Evolutionary conservation across 345 rosid genomes (phyloP).

Genomic region (Psidium friedrichsthalianum): DNA sequence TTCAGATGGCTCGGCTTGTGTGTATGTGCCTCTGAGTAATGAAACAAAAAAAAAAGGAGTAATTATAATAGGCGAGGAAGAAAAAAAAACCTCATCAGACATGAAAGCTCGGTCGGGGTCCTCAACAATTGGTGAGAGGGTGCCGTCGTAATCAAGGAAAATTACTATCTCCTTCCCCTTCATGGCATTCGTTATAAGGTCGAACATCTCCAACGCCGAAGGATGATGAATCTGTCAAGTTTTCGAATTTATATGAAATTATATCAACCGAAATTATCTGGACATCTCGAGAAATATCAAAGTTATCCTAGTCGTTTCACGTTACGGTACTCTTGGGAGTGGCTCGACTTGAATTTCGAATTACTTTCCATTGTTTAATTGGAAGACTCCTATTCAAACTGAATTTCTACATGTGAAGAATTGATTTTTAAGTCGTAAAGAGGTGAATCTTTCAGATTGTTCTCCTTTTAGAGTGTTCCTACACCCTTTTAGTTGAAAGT

Average conservation of each 20-base stretch:
- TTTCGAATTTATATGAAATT: neutral
- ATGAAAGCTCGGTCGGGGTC: conserved; percentile 95
- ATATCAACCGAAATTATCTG: neutral
- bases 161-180: conserved; percentile 74
- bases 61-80: neutral
- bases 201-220: conserved; percentile 70
- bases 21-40: neutral
- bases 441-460: neutral
- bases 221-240: conserved; percentile 56
- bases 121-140: conserved; percentile 88
- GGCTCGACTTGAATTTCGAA: neutral
- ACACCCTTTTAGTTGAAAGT: neutral
- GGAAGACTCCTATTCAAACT: neutral
- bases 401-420: neutral
- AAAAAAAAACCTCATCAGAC: conserved; percentile 51
- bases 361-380: neutral
- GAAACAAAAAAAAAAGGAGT: neutral
- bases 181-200: conserved; percentile 42
- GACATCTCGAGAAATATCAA: neutral
- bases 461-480: neutral
- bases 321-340: neutral
- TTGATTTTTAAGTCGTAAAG: neutral
- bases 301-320: neutral
- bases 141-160: conserved; percentile 95
- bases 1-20: neutral